These are phyloP conservation scores for Tuber melanosporum DNA, from an alignment of 495 filamentous ascomycete genomes.

Conservation along the genomic window DNA sequence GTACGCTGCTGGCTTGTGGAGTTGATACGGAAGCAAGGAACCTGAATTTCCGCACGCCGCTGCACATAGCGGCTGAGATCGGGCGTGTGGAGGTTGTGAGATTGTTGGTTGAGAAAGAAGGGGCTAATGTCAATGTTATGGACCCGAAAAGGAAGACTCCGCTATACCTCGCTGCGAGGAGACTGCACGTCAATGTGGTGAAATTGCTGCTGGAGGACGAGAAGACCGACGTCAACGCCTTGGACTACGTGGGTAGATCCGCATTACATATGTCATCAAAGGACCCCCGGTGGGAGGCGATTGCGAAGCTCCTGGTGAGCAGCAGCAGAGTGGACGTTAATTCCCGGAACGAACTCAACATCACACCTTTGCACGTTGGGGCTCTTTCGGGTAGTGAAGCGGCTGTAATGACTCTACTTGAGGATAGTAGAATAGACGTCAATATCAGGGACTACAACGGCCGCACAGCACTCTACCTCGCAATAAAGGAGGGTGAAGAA, in stretches of 20 bases:
- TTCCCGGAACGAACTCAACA: neutral
- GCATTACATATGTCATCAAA: slow-evolving; percentile 22
- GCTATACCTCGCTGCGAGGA: slow-evolving; percentile 24
- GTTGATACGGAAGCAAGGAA: slow-evolving; percentile 27
- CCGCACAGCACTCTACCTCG: neutral
- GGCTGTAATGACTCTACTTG: neutral
- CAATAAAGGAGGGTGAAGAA: neutral
- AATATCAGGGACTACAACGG: neutral
- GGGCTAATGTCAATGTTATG: slow-evolving; percentile 22
- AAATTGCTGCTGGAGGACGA: slow-evolving; percentile 15
- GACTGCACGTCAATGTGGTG: slow-evolving; percentile 17
- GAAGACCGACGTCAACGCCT: slow-evolving; percentile 15
- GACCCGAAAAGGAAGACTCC: slow-evolving; percentile 20
- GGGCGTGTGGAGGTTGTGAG: slow-evolving; percentile 19
- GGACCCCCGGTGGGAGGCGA: neutral
- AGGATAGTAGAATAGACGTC: neutral
- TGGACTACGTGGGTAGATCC: slow-evolving; percentile 17
- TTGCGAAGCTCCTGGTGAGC: neutral
- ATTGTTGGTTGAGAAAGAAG: slow-evolving; percentile 15
- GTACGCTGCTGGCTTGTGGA: slow-evolving; percentile 25
- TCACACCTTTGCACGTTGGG: neutral
- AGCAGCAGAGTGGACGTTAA: neutral
- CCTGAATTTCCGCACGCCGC: slow-evolving; percentile 17
- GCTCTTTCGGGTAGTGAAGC: neutral
- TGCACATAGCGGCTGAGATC: slow-evolving; percentile 22